Conservation (phyloP, 306 rosid species). For the Pterocarpus macrocarpus region DNA sequence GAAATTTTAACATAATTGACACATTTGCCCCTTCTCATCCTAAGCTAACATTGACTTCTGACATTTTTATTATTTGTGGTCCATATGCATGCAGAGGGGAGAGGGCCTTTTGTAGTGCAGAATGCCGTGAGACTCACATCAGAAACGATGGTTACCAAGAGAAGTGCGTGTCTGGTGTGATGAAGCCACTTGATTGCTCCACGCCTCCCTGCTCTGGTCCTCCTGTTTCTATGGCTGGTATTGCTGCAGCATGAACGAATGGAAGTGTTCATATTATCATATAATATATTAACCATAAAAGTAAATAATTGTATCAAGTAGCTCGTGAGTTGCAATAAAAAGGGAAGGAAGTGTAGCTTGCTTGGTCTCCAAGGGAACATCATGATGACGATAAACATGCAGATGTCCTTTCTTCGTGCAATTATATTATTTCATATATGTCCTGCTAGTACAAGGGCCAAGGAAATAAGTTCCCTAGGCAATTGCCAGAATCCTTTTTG, state of each 20-base stretch:
- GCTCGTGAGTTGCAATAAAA: neutral
- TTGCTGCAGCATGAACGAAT: conserved; percentile 62
- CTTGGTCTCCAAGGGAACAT: neutral
- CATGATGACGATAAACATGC: neutral
- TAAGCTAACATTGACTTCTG: neutral
- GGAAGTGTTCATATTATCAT: neutral
- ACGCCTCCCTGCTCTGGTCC: conserved; percentile 66
- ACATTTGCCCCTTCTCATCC: neutral
- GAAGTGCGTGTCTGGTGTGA: conserved; percentile 52
- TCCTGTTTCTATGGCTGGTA: conserved; percentile 53
- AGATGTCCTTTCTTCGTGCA: neutral
- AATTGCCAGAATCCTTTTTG: neutral
- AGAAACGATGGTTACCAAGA: conserved; percentile 59
- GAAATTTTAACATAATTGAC: neutral
- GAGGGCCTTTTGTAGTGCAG: conserved; percentile 71
- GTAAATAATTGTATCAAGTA: neutral
- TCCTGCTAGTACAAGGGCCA: neutral
- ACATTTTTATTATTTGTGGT: conserved; percentile 18
- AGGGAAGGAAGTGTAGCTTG: neutral
- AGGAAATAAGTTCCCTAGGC: neutral
- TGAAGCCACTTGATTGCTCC: conserved; percentile 58
- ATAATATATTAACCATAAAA: neutral
- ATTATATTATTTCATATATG: too few relatives aligned
- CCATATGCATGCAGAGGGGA: conserved; percentile 65
- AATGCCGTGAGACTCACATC: conserved; percentile 74